Evolutionary conservation across 2,329 filamentous ascomycete genomes (phyloP).

Genomic region (Epichloe baconii): DNA sequence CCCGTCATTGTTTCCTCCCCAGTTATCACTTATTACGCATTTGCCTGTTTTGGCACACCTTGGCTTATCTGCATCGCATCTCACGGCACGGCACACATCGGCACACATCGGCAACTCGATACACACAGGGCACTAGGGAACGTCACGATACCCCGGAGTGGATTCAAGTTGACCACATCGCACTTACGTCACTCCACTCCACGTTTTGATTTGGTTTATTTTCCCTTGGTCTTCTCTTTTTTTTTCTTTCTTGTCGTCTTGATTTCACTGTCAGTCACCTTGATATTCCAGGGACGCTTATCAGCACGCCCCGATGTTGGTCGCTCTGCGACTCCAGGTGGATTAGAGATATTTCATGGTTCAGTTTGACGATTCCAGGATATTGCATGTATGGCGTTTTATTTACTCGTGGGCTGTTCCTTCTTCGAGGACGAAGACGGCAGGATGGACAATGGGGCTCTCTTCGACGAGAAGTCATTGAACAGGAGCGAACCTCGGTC

Average conservation of each 20-base stretch:
- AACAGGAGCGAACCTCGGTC: not conserved
- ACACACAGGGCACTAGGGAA: constrained; percentile 19
- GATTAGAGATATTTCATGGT: not conserved
- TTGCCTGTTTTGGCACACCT: constrained; percentile 1
- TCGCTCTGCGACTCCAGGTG: not conserved
- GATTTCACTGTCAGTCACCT: not conserved
- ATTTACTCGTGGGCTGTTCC: not conserved
- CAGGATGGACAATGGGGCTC: not conserved
- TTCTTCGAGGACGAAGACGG: not conserved
- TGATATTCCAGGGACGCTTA: not conserved
- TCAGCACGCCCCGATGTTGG: not conserved
- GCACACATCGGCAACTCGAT: constrained; percentile 15
- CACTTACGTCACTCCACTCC: constrained; percentile 26
- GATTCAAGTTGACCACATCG: constrained; percentile 17
- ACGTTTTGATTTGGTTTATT: constrained; percentile 1
- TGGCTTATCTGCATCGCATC: constrained; percentile 1
- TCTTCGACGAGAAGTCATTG: not conserved
- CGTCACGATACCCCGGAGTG: constrained; percentile 29
- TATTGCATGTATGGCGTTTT: constrained; percentile 6
- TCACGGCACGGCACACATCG: constrained; percentile 12
- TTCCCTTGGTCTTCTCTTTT: not conserved
- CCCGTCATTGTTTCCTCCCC: not conserved
- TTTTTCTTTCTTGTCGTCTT: not conserved
- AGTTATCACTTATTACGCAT: not conserved
- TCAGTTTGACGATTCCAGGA: constrained; percentile 4